Base-by-base conservation (phyloP, 805 yeast species). In the Pichia exigua region DNA sequence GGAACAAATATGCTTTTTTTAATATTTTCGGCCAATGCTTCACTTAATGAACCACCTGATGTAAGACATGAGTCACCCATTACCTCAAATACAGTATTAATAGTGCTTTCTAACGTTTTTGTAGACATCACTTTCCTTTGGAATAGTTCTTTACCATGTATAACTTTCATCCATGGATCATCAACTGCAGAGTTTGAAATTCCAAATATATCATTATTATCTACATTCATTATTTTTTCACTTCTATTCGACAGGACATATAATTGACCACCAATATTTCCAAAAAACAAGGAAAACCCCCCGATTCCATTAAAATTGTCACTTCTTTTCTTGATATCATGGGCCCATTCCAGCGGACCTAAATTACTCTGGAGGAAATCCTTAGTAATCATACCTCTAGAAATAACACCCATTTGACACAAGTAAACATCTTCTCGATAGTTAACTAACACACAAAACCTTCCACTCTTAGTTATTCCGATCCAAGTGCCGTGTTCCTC, bases 401-500 rank as follows among this genome's bases (percentile, higher is more conserved):
- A 77, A 4, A 65, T 42, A 9, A 18, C 24, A n/a, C 54, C 49
- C 27, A 32, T 42, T n/a, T 47, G 48, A 22, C 48, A 32, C 7
- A 44, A 39, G 22, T 27, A 24, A 56, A 47, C 61, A 9, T 56
- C 65, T 58, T 85, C 94, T 46, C 87, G 69, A 63, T 79, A 82
- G 63, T 92, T 92, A 18, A 94, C 82, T 27, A 92, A 73, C 2
- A 85, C 85, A 0, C 95, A 86, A 2, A 91, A 52, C 53, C 75
- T 73, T 0, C 88, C 88, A 2, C 59, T 63, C 30, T 71, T 70
- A 27, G 56, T 60, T 1, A 85, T 75, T 0, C 96, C 97, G 1
- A 88, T 79, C 99, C 99, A 94, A 0, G 97, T 87, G 1, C 99
- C 97, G 56, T 80, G 87, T 50, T 82, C 90, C 1, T 73, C 67